Evolutionary conservation across 2,329 filamentous ascomycete species (phyloP), one percentile per base, ranked within the genome.

Genomic region (Davidsoniella eucalypti): DNA sequence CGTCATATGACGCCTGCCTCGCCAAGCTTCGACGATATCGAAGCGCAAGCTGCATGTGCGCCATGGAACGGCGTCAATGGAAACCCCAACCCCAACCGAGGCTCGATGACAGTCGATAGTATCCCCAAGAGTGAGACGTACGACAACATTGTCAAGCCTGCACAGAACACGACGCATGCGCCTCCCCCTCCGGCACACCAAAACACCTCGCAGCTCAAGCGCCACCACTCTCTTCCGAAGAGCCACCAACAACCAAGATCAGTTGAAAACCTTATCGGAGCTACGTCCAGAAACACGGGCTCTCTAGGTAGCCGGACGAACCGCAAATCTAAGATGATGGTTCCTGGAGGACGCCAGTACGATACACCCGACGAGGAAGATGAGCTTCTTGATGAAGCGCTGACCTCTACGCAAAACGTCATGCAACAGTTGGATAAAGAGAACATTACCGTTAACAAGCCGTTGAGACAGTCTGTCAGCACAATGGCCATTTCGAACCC

Each of bases 341-440:
- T 62, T 4, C 82, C 87, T 55, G 83, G 84, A 4, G 78, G 84
- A 45, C 82, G 84, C 58, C 82, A 86, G 55, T 95, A 96, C 61
- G 92, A 98, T 61, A 88, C 88, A 0, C 87, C 92, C 1, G 88
- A 94, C 59, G 92, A 98, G 64, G 90, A 96, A 61, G 92, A 98
- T 53, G 92, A 98, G 65, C 73, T 98, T 8, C 72, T 96, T 8
- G 88, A 95, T 57, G 92, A 98, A 65, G 87, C 80, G 17, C 70
- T 95, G 40, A 75, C 80, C 45, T 86, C 84, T 5, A 84, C 87
- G 0, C 81, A 82, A 58, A 78, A 76, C 54, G 85, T 80, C 6
- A 83, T 84, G 60, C 82, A 78, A 61, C 79, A 78, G 8, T 70
- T 94, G 54, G 85, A 73, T 61, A 74, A 67, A 60, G 66, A 68